Evolutionary conservation across 208 protist genomes (phyloP).

Genomic region (Dictyostelium gargantuum): DNA sequence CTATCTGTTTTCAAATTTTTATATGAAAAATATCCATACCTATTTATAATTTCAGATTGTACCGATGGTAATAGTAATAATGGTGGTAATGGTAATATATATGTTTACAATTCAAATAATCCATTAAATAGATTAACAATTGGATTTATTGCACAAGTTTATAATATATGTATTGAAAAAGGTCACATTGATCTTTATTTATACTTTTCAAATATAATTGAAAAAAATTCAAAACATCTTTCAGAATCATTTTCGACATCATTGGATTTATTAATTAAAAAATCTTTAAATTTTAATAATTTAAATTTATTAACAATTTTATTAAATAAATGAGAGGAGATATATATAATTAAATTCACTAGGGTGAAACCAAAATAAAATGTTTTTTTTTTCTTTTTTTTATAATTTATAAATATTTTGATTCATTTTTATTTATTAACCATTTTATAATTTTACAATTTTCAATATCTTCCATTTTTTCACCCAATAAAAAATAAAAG

Average conservation of each 20-base stretch:
- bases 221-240: background rate
- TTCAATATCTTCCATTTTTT: background rate
- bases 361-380: too few species aligned
- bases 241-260: background rate
- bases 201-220: background rate
- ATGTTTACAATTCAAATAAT: background rate
- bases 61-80: background rate
- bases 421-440: background rate
- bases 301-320: background rate
- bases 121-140: background rate
- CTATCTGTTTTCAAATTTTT: background rate
- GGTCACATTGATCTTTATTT: background rate
- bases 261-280: background rate
- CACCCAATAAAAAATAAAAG: constrained; percentile 8
- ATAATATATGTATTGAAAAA: background rate
- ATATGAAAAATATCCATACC: background rate
- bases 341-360: too few species aligned
- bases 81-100: background rate
- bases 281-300: background rate
- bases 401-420: too few species aligned
- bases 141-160: background rate
- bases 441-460: constrained; percentile 30
- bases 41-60: background rate
- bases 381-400: too few species aligned
- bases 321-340: background rate